Percentiles rank a stretch among this genome's conserved stretches.
Evolutionary conservation across 2,329 filamentous ascomycete species (phyloP).

Genomic region (Microcyclospora tardicrescens): DNA sequence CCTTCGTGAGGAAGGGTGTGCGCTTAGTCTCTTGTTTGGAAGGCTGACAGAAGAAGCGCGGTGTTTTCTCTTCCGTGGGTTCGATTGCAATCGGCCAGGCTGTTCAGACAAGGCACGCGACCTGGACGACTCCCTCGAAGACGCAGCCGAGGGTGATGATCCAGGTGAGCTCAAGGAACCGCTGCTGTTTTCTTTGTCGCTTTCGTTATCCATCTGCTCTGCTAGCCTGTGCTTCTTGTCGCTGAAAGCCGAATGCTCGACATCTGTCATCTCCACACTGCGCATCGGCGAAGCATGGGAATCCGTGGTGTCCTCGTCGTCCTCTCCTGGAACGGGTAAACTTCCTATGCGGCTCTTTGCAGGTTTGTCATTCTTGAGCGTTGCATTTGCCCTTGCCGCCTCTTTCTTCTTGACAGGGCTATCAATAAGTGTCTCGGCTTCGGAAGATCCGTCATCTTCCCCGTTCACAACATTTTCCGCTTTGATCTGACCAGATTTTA

Average conservation of each 20-base stretch:
- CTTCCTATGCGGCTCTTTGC: conserved; percentile 18
- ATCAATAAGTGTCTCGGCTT: conserved; percentile 38
- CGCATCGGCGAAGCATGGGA: conserved; percentile 18
- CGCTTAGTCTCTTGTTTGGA: conserved; percentile 21
- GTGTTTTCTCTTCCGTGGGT: conserved; percentile 26
- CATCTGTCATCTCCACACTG: conserved; percentile 14
- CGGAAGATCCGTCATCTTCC: conserved; percentile 28
- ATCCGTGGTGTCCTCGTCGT: conserved; percentile 18
- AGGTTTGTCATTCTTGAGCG: conserved; percentile 10
- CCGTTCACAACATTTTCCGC: background rate
- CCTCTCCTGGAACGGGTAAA: conserved; percentile 18
- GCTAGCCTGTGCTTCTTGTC: conserved; percentile 2
- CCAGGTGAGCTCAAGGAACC: conserved; percentile 20
- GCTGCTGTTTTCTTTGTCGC: conserved; percentile 14
- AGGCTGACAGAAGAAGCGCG: conserved; percentile 22
- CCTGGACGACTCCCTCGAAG: conserved; percentile 14
- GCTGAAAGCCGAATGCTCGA: conserved; percentile 6
- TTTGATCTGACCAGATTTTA: background rate
- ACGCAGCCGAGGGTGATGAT: conserved; percentile 11
- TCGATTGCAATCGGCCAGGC: conserved; percentile 13
- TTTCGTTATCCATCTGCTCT: conserved; percentile 10
- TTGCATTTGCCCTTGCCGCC: conserved; percentile 16
- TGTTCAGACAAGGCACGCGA: conserved; percentile 19
- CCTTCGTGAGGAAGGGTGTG: conserved; percentile 15
- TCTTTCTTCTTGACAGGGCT: conserved; percentile 28